Conservation (phyloP, 2,329 filamentous ascomycete genomes). For the Tolypocladium guangdongense region DNA sequence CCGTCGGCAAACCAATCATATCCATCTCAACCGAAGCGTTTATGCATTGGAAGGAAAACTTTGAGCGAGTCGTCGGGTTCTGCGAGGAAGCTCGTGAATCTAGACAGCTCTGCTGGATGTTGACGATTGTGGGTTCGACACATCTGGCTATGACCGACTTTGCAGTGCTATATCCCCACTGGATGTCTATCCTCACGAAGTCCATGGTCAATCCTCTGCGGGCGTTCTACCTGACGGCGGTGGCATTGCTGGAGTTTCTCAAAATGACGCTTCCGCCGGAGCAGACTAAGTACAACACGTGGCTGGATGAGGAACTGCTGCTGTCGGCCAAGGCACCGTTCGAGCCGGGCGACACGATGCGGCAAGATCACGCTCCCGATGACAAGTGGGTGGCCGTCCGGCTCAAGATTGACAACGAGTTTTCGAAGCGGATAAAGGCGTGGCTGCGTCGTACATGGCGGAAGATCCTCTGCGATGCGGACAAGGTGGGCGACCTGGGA, state of each 20-base stretch:
- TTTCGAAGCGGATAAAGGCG: constrained; percentile 35
- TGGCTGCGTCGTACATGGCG: constrained; percentile 27
- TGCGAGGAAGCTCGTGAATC: constrained; percentile 42
- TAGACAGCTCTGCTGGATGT: constrained; percentile 35
- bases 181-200: constrained; percentile 49
- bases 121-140: constrained; percentile 47
- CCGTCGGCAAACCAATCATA: constrained; percentile 42
- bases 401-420: constrained; percentile 48
- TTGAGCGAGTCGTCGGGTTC: constrained; percentile 43
- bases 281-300: constrained; percentile 36
- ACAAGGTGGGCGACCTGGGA: not conserved
- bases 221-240: constrained; percentile 53
- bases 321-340: constrained; percentile 25
- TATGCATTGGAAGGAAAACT: constrained; percentile 59
- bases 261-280: constrained; percentile 36
- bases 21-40: constrained; percentile 59
- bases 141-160: constrained; percentile 59
- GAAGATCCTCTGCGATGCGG: constrained; percentile 3
- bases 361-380: constrained; percentile 40
- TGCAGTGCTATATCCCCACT: constrained; percentile 48
- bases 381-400: constrained; percentile 47
- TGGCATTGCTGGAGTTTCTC: constrained; percentile 52
- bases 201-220: constrained; percentile 51
- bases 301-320: constrained; percentile 43
- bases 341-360: constrained; percentile 31